Evolutionary conservation across 306 rosid species (phyloP).

Genomic region (Albizia julibrissin): DNA sequence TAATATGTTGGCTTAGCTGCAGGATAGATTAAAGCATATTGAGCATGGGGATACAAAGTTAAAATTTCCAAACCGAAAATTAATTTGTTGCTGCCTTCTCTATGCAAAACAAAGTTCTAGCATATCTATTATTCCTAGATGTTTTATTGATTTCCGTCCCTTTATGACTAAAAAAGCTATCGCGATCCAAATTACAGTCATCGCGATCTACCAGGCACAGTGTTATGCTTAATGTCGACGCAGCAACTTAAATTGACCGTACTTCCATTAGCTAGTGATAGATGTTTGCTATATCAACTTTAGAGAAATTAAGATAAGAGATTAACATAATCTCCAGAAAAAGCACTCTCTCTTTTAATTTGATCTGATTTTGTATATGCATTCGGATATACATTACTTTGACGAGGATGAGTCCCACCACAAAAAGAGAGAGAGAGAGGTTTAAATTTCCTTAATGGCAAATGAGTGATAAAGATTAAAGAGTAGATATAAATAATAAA

Average conservation of each 20-base stretch:
- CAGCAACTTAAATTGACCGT: conserved; percentile 14
- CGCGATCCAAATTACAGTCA: not conserved
- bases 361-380: not conserved
- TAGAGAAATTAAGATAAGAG: conserved; percentile 32
- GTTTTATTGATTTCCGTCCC: not conserved
- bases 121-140: not conserved
- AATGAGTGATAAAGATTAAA: not conserved
- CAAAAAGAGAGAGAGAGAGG: not conserved
- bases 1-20: not conserved
- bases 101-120: not conserved
- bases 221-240: not conserved
- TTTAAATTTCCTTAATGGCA: conserved; percentile 28
- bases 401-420: not conserved
- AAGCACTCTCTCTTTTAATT: conserved; percentile 27
- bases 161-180: not conserved
- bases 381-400: no score
- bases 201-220: not conserved
- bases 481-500: not conserved
- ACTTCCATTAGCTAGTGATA: not conserved
- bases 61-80: not conserved
- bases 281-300: conserved; percentile 35
- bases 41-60: not conserved
- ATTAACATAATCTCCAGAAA: conserved; percentile 42
- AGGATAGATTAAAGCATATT: not conserved
- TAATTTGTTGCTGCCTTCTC: not conserved